Conservation (phyloP, 306 rosid genomes). For the Quercus alba region DNA sequence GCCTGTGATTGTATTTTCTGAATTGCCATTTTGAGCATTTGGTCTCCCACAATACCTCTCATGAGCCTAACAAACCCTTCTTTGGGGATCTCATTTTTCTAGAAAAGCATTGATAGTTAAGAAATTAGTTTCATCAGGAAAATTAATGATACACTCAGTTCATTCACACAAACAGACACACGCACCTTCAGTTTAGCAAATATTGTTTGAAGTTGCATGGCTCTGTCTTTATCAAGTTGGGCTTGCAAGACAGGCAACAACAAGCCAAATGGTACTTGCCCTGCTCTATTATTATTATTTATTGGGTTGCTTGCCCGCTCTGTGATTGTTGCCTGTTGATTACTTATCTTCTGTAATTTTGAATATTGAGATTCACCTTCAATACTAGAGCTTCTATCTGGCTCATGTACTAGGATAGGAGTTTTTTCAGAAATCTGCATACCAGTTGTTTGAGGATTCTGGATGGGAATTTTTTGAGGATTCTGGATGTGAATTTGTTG, state of each 20-base stretch:
- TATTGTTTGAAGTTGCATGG: slow-evolving; percentile 74
- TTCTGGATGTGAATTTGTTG: slow-evolving; percentile 42
- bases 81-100: slow-evolving; percentile 83
- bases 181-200: slow-evolving; percentile 69
- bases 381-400: slow-evolving; percentile 43
- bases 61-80: slow-evolving; percentile 75
- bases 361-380: slow-evolving; percentile 69
- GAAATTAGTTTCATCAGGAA: slow-evolving; percentile 19
- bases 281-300: slow-evolving; percentile 44
- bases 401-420: slow-evolving; percentile 36
- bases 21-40: slow-evolving; percentile 81
- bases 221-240: slow-evolving; percentile 81
- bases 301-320: slow-evolving; percentile 60
- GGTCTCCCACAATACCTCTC: slow-evolving; percentile 82
- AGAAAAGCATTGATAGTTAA: slow-evolving; percentile 25
- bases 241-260: slow-evolving; percentile 75
- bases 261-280: slow-evolving; percentile 75
- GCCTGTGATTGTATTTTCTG: slow-evolving; percentile 69
- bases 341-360: slow-evolving; percentile 89
- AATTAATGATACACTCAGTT: slow-evolving; percentile 18
- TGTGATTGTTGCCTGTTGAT: slow-evolving; percentile 69
- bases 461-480: slow-evolving; percentile 22
- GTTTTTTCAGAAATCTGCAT: slow-evolving; percentile 40
- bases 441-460: slow-evolving; percentile 37
- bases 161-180: slow-evolving; percentile 11